Conservation (phyloP, 2,329 filamentous ascomycete genomes). For the Colletotrichum cordylinicola region DNA sequence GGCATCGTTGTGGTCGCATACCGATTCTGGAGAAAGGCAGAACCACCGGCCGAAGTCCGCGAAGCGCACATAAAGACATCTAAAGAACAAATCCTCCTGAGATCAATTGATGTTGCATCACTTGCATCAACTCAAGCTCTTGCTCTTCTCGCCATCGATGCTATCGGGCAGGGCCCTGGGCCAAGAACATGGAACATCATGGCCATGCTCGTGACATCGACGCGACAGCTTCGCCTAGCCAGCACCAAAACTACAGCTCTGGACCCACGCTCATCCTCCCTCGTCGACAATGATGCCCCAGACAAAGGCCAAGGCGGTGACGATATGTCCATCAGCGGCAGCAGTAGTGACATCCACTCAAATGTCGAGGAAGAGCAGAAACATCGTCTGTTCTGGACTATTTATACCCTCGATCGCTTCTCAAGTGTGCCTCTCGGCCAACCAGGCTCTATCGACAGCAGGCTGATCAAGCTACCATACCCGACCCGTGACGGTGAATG, state of each 20-base stretch:
- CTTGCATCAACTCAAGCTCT: neutral
- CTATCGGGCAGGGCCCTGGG: neutral
- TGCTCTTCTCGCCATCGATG: neutral
- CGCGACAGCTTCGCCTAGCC: neutral
- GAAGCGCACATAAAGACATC: neutral
- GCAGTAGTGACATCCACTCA: neutral
- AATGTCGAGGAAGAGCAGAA: neutral
- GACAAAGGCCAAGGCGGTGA: neutral
- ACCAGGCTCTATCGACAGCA: neutral
- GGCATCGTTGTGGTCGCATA: neutral
- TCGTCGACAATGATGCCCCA: neutral
- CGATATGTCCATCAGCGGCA: neutral
- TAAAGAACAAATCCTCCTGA: neutral
- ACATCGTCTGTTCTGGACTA: neutral
- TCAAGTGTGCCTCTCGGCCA: neutral
- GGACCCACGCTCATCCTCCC: neutral
- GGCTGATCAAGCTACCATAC: neutral
- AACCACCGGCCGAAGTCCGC: neutral
- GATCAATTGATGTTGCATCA: neutral
- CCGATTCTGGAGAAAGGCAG: neutral
- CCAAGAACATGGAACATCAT: neutral
- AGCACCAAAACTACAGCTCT: neutral
- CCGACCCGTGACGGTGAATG: neutral
- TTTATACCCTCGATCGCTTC: neutral
- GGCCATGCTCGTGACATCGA: neutral